These are phyloP conservation scores for Cantharellus anzutake DNA, from an alignment of 768 basidiomycete genomes.

Conservation along the genomic window DNA sequence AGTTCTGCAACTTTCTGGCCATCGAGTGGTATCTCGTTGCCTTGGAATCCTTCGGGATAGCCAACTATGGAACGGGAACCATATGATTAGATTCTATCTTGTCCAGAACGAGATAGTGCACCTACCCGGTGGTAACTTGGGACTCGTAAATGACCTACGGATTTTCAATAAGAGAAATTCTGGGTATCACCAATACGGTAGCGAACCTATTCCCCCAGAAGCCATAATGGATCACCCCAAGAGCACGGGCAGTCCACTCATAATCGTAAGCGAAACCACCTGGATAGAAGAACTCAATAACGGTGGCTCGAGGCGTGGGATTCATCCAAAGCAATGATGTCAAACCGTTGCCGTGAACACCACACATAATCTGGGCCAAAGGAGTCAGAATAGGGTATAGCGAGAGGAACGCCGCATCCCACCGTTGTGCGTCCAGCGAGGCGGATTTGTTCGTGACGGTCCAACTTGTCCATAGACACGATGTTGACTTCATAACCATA, in stretches of 20 bases:
- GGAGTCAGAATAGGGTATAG: not conserved
- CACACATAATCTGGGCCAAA: constrained; percentile 19
- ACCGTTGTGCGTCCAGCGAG: constrained; percentile 19
- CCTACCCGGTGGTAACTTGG: not conserved
- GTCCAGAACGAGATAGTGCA: not conserved
- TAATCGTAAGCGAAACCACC: constrained; percentile 21
- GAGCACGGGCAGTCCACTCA: constrained; percentile 15
- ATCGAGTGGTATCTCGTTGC: constrained; percentile 22
- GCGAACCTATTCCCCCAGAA: constrained; percentile 5
- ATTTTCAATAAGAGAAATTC: not conserved
- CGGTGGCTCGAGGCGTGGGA: constrained; percentile 17
- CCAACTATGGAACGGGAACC: constrained; percentile 2
- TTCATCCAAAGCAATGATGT: constrained; percentile 24
- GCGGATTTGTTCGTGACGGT: constrained; percentile 20
- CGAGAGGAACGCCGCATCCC: constrained; percentile 3
- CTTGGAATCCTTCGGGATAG: constrained; percentile 25
- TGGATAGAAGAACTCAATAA: constrained; percentile 23
- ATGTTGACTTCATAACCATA: constrained; percentile 22
- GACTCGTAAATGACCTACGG: constrained; percentile 1
- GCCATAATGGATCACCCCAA: constrained; percentile 21
- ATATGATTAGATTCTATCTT: not conserved
- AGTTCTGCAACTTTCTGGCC: constrained; percentile 12
- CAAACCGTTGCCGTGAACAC: constrained; percentile 21
- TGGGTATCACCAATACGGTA: not conserved
- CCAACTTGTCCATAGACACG: constrained; percentile 20